Conservation (phyloP, 2,329 filamentous ascomycete species). For the Diplocarpon mali region DNA sequence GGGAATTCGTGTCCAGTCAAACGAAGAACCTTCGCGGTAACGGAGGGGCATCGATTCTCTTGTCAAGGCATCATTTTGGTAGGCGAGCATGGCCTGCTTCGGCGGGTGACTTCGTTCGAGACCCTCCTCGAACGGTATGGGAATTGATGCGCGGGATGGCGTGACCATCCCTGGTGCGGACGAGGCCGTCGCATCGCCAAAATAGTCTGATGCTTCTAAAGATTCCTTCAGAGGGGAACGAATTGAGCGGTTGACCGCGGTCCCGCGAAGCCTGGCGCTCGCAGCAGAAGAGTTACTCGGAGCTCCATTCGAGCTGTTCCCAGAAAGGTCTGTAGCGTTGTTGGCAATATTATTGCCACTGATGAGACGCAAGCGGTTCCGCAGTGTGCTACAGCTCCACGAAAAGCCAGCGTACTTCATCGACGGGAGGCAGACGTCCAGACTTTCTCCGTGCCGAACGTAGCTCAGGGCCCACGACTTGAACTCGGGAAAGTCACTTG, state of each 20-base stretch:
- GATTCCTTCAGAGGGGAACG: slow-evolving; percentile 11
- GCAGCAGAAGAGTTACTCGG: slow-evolving; percentile 12
- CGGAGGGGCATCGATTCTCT: slow-evolving; percentile 9
- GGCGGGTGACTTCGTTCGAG: slow-evolving; percentile 1
- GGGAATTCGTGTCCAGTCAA: slow-evolving; percentile 73
- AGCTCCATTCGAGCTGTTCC: slow-evolving; percentile 16
- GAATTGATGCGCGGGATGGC: slow-evolving; percentile 4
- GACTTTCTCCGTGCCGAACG: slow-evolving; percentile 38
- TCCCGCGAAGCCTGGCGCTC: slow-evolving; percentile 11
- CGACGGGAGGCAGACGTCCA: slow-evolving; percentile 42
- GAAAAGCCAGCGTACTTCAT: slow-evolving; percentile 51
- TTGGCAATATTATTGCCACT: slow-evolving; percentile 38
- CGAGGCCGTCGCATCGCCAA: slow-evolving; percentile 14
- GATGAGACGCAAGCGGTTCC: slow-evolving; percentile 57
- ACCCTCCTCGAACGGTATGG: slow-evolving; percentile 1
- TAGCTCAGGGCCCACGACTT: slow-evolving; percentile 56
- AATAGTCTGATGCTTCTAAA: slow-evolving; percentile 22
- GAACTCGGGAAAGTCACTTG: slow-evolving; percentile 48
- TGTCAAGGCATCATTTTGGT: slow-evolving; percentile 7
- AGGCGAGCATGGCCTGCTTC: slow-evolving; percentile 14
- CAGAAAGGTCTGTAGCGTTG: slow-evolving; percentile 15
- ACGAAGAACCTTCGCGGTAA: slow-evolving; percentile 30
- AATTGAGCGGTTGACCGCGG: not conserved
- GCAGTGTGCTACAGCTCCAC: slow-evolving; percentile 62
- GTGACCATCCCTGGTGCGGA: not conserved